These are phyloP conservation scores for Paxillus rubicundulus DNA, from an alignment of 768 basidiomycete genomes.

Conservation along the genomic window DNA sequence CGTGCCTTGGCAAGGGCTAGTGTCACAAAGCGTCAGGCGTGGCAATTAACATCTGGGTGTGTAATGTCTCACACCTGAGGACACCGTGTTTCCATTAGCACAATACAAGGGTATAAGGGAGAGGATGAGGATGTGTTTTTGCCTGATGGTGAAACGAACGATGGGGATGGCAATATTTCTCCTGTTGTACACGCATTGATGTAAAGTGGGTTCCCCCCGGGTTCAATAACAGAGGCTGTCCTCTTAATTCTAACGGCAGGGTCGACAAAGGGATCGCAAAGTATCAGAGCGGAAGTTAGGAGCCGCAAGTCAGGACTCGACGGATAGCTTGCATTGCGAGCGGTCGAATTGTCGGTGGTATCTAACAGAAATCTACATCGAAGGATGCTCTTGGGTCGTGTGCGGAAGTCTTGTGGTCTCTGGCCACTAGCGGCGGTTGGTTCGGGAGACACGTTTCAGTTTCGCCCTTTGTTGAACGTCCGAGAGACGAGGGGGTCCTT, in stretches of 20 bases:
- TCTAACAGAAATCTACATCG: no score
- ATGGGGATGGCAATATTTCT: conserved; percentile 58
- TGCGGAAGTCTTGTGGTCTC: no score
- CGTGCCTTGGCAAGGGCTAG: conserved; percentile 52
- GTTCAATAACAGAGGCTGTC: neutral
- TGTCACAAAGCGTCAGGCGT: conserved; percentile 60
- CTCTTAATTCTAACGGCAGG: conserved; percentile 11
- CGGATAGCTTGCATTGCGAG: no score
- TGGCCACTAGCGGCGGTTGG: no score
- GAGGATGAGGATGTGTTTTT: conserved; percentile 70
- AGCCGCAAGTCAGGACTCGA: conserved; percentile 30
- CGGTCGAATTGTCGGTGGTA: no score
- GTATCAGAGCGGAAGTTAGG: conserved; percentile 28
- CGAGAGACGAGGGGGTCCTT: no score
- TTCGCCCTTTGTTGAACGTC: no score
- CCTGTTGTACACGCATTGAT: conserved; percentile 78
- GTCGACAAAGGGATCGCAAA: conserved; percentile 9
- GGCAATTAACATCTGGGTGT: conserved; percentile 13
- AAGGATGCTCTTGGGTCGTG: no score
- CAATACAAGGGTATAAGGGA: conserved; percentile 23
- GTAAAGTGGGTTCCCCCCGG: conserved; percentile 55
- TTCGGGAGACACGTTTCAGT: no score
- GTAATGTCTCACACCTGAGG: conserved; percentile 3
- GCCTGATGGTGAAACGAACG: conserved; percentile 49
- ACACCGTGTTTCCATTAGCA: conserved; percentile 22